Base-by-base conservation (phyloP, 441 rosid genomes). In the Syzygium malaccense region DNA sequence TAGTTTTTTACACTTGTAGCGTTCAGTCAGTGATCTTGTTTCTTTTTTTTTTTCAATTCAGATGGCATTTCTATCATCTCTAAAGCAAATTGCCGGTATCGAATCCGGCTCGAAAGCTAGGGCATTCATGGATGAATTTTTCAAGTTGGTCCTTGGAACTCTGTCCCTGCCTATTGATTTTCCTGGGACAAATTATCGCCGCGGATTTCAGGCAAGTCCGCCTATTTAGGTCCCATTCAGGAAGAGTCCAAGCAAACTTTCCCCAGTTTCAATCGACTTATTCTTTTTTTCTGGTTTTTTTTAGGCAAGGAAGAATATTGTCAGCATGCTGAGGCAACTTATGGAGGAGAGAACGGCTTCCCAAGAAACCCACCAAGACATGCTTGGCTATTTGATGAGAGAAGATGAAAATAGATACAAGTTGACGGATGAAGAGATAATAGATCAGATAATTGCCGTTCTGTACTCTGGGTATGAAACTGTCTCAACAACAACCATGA, bases 401-500 rank as follows among this genome's bases (percentile, higher is more conserved):
- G 87, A 88, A 54, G 93, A 94, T 75, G 95, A 92, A 32, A 54
- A 90, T 85, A 92, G 91, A 62, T 91, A 93, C 86, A 78, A 19
- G 5, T 88, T 93, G 78, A 91, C 75, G 28, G 96, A 94, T 79
- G 92, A 91, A 55, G 94, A 94, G 89, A 92, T 93, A 56, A n/a
- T 93, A 25, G 96, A 94, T 89, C 97, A 93, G 89, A 86, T 93
- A n/a, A 95, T 95, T 45, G 89, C 96, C 53, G 91, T 95, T 56
- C 51, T 92, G 55, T 91, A 94, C 87, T 94, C 97, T 8, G 95
- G 96, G 49, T 94, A 90, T 55, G 97, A 95, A 88, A 95, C 95
- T 32, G 95, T 94, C 60, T 95, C 96, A 25, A 91, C 93, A 17
- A 94, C 96, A 14, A 56, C 93, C 55, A 94, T 94, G 96, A 95